Evolutionary conservation across 2,329 filamentous ascomycete genomes (phyloP).

Genomic region (Botrytis aclada): DNA sequence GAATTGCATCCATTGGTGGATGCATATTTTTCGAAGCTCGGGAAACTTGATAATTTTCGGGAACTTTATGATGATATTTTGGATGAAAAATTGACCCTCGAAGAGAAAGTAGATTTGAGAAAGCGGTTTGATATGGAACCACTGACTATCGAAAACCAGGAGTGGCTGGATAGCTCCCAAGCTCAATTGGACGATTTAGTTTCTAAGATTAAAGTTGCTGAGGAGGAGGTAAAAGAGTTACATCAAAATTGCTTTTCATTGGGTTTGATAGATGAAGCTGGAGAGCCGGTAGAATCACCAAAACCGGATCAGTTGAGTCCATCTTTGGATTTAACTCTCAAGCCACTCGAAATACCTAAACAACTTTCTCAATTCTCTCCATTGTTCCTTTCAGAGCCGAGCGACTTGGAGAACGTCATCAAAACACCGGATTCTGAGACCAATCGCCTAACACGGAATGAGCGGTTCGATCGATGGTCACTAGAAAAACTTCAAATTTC

Average conservation of each 20-base stretch:
- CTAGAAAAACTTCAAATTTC: slow-evolving; percentile 25
- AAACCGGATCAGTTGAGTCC: slow-evolving; percentile 7
- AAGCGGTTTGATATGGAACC: slow-evolving; percentile 10
- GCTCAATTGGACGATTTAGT: slow-evolving; percentile 12
- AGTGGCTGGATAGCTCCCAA: slow-evolving; percentile 26
- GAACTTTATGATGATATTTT: slow-evolving; percentile 24
- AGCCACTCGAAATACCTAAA: slow-evolving; percentile 9
- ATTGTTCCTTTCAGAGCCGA: slow-evolving; percentile 21
- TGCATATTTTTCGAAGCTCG: slow-evolving; percentile 23
- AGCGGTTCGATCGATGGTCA: slow-evolving; percentile 30
- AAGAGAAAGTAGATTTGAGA: slow-evolving; percentile 20
- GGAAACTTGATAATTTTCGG: slow-evolving; percentile 24
- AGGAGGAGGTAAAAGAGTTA: slow-evolving; percentile 20
- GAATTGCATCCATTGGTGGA: slow-evolving; percentile 24
- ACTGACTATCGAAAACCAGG: slow-evolving; percentile 23
- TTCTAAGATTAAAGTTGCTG: slow-evolving; percentile 15
- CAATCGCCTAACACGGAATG: slow-evolving; percentile 10
- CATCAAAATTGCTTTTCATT: slow-evolving; percentile 22
- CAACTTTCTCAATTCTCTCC: slow-evolving; percentile 28
- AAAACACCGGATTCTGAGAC: background rate
- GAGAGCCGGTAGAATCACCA: slow-evolving; percentile 24
- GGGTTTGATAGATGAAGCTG: slow-evolving; percentile 30
- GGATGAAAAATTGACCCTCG: slow-evolving; percentile 23
- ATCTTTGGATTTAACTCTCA: slow-evolving; percentile 9
- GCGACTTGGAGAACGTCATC: background rate